Conservation (phyloP, 139 green algal genomes). For the Coelastrella sp. region DNA sequence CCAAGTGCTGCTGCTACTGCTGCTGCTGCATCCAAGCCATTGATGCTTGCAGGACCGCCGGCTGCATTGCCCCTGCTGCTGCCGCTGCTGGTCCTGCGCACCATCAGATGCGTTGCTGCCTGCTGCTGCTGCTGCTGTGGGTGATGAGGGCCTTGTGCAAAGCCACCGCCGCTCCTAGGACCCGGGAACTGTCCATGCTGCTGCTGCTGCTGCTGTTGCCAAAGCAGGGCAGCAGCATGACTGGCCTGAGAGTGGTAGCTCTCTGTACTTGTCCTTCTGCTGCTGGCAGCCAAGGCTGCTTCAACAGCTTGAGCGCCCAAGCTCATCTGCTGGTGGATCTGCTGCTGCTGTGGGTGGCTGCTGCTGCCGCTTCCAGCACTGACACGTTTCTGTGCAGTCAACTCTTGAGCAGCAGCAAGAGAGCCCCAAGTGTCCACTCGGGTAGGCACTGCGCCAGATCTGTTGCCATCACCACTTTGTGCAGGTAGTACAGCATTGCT, state of each 20-base stretch:
- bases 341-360: background rate
- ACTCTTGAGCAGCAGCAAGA: constrained; percentile 9
- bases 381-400: background rate
- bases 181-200: background rate
- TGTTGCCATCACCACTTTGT: background rate
- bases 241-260: background rate
- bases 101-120: background rate
- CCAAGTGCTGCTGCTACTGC: background rate
- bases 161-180: constrained; percentile 3
- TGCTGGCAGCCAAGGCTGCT: constrained; percentile 13
- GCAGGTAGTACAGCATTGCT: background rate
- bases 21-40: constrained; percentile 19
- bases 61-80: constrained; percentile 10
- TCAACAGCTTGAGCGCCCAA: constrained; percentile 21
- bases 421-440: constrained; percentile 40
- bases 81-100: constrained; percentile 29
- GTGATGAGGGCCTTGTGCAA: background rate
- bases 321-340: constrained; percentile 9
- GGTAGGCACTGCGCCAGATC: constrained; percentile 18
- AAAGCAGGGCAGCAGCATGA: background rate
- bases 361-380: background rate
- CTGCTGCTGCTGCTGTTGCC: constrained; percentile 12
- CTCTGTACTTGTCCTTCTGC: constrained; percentile 13
- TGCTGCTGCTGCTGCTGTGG: constrained; percentile 32
- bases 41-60: constrained; percentile 20